phyloP scores from a whole-genome alignment of 2,329 filamentous ascomycete species.

The Colletotrichum paranaense region DNA sequence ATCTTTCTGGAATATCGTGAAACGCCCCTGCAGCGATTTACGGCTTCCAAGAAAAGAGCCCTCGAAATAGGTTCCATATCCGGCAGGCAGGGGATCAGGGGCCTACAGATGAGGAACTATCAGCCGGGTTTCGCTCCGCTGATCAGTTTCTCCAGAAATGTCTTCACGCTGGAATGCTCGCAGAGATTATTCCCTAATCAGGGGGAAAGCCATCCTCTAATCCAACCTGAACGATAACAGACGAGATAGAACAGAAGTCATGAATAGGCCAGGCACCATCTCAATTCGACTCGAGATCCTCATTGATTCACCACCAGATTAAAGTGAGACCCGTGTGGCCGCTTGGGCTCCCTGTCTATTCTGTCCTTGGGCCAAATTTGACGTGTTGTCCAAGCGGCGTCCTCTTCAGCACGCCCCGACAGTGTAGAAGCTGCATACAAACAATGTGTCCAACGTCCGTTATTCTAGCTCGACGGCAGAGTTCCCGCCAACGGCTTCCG shows the following conservation, averaged over 20 bases:
- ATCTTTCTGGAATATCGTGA: slow-evolving; percentile 31
- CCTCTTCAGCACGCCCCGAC: background rate
- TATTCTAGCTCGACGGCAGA: background rate
- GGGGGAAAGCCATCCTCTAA: background rate
- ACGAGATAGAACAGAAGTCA: background rate
- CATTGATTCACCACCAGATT: background rate
- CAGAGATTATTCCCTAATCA: background rate
- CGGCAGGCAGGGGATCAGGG: background rate
- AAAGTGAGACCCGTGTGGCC: background rate
- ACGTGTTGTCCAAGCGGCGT: background rate
- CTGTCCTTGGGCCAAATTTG: background rate
- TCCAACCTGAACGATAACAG: background rate
- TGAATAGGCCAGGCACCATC: background rate
- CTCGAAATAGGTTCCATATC: background rate
- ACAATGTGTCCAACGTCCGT: background rate
- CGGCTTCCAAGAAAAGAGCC: background rate
- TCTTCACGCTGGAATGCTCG: background rate
- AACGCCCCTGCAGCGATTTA: slow-evolving; percentile 26
- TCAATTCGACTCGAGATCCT: background rate
- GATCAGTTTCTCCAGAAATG: background rate
- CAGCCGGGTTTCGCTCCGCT: background rate
- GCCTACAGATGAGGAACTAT: background rate
- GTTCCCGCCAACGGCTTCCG: background rate
- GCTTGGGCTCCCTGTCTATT: background rate
- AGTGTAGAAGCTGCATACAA: background rate